These are phyloP conservation scores for Phytopythium helicoides DNA, from an alignment of 352 stramenopile species.

Conservation along the genomic window DNA sequence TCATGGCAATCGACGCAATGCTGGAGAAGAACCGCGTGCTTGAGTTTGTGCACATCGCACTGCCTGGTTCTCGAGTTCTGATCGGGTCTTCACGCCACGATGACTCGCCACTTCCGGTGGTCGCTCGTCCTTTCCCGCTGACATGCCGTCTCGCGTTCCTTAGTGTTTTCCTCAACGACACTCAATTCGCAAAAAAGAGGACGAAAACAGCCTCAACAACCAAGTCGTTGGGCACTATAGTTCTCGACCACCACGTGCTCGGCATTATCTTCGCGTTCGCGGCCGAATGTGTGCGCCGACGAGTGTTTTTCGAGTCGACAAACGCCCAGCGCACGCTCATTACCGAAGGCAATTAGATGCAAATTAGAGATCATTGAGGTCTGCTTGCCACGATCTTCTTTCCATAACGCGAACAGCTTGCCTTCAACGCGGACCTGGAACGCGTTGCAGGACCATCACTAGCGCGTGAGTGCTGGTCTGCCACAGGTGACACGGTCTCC, in stretches of 20 bases:
- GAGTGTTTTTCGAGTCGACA: neutral
- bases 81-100: neutral
- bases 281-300: neutral
- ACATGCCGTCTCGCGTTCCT: neutral
- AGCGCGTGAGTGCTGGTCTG: too few species aligned
- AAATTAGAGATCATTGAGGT: too few species aligned
- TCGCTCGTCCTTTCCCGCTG: neutral
- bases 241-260: neutral
- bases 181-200: neutral
- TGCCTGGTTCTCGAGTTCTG: neutral
- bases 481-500: too few species aligned
- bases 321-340: too few species aligned
- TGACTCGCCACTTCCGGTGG: neutral
- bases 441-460: too few species aligned
- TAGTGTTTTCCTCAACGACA: neutral
- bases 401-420: too few species aligned
- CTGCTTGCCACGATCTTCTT: too few species aligned
- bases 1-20: neutral
- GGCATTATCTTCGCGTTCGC: conserved; percentile 3
- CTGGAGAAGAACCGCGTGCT: neutral
- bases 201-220: neutral
- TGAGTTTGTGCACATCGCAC: neutral
- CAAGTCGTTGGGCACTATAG: neutral
- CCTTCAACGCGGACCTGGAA: too few species aligned
- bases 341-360: too few species aligned